Conservation (phyloP, 176 grass and related monocot species). For the Rhipidocladum racemiflorum region DNA sequence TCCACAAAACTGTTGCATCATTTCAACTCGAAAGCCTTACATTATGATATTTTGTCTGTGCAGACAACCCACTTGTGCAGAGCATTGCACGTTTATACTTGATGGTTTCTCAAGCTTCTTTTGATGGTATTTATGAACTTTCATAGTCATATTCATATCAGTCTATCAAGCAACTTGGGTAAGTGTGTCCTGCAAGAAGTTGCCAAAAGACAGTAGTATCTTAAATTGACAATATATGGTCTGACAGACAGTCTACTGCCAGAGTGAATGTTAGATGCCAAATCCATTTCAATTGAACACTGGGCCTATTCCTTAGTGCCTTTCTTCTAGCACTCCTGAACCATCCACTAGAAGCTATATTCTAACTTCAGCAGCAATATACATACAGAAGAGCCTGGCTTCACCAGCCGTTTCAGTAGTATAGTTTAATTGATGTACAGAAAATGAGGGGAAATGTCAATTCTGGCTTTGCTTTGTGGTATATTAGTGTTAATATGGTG, state of each 20-base stretch:
- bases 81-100: constrained; percentile 67
- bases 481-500: neutral
- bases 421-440: constrained; percentile 18
- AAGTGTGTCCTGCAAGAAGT: neutral
- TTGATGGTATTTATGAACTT: constrained; percentile 60
- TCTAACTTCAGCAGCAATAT: neutral
- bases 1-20: neutral
- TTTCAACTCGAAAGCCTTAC: neutral
- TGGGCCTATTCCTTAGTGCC: neutral
- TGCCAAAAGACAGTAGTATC: neutral
- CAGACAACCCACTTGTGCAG: constrained; percentile 53
- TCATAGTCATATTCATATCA: constrained; percentile 23
- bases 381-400: neutral
- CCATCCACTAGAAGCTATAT: neutral
- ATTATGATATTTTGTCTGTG: constrained; percentile 29
- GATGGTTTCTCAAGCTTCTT: constrained; percentile 61
- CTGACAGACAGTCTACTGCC: neutral
- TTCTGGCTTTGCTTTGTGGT: constrained; percentile 12
- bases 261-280: neutral
- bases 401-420: neutral
- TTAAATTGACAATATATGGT: constrained; percentile 9
- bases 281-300: constrained; percentile 4
- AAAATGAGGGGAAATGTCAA: neutral
- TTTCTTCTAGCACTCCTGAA: constrained; percentile 10
- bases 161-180: constrained; percentile 12